These are phyloP conservation scores for Phaeosphaeriaceae sp. DNA, from an alignment of 2,329 filamentous ascomycete genomes.

Conservation along the genomic window DNA sequence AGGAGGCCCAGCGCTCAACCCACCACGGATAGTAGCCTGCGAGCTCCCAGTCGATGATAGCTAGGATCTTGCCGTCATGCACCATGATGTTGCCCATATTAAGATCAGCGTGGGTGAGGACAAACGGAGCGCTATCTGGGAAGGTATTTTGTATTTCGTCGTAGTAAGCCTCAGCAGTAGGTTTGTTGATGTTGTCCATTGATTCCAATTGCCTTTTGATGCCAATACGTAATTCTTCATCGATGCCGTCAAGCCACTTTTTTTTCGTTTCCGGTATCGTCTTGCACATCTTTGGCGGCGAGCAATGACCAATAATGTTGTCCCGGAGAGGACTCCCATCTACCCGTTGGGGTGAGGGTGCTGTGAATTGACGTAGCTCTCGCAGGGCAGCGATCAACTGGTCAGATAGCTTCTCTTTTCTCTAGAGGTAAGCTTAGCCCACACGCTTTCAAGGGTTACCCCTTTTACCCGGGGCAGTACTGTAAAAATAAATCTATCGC, in stretches of 20 bases:
- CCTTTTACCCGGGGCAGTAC: constrained; percentile 12
- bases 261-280: constrained; percentile 12
- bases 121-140: constrained; percentile 8
- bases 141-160: constrained; percentile 8
- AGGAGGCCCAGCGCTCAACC: constrained; percentile 7
- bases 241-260: constrained; percentile 15
- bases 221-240: constrained; percentile 11
- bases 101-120: constrained; percentile 21
- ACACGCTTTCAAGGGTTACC: constrained; percentile 6
- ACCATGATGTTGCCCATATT: constrained; percentile 21
- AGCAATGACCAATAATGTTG: constrained; percentile 9
- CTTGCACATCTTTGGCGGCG: constrained; percentile 5
- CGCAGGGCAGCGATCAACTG: constrained; percentile 13
- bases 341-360: constrained; percentile 10
- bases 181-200: background rate
- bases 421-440: constrained; percentile 6
- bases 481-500: constrained; percentile 6
- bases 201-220: background rate
- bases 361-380: constrained; percentile 16
- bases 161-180: constrained; percentile 7
- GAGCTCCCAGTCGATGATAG: constrained; percentile 23
- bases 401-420: constrained; percentile 9
- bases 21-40: constrained; percentile 20
- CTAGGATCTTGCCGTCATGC: constrained; percentile 14
- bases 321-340: constrained; percentile 18